Evolutionary conservation across 768 basidiomycete genomes (phyloP).

Genomic region (Agrocybe praecox): DNA sequence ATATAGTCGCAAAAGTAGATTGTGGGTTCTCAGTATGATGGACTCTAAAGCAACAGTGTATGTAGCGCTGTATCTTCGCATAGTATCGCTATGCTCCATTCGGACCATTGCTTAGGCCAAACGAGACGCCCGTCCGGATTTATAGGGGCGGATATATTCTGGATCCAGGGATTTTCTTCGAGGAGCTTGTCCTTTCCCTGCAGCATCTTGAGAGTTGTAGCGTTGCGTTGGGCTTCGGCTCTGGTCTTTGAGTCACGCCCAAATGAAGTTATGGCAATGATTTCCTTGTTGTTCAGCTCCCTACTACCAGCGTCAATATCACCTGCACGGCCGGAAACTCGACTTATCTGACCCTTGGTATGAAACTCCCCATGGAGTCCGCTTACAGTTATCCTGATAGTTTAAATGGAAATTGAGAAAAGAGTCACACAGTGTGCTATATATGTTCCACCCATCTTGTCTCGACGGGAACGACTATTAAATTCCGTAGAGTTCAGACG

Average conservation of each 20-base stretch:
- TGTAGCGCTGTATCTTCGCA: constrained; percentile 68
- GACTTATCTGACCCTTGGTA: constrained; percentile 42
- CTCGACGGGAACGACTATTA: constrained; percentile 31
- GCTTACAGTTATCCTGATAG: constrained; percentile 28
- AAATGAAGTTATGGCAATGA: constrained; percentile 46
- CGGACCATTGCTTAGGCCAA: constrained; percentile 44
- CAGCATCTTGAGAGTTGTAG: constrained; percentile 41
- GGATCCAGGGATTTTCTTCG: constrained; percentile 47
- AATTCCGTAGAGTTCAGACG: constrained; percentile 38
- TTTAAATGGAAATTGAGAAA: constrained; percentile 17
- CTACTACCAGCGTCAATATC: constrained; percentile 25
- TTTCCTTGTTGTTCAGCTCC: constrained; percentile 28
- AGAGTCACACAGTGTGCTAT: too few relatives aligned
- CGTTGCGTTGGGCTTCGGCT: constrained; percentile 54
- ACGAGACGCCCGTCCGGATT: constrained; percentile 23
- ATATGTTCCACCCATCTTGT: constrained; percentile 36
- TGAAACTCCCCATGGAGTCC: constrained; percentile 36
- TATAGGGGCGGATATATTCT: constrained; percentile 48
- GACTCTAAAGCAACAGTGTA: constrained; percentile 53
- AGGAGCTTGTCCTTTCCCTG: constrained; percentile 39
- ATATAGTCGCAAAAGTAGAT: constrained; percentile 69
- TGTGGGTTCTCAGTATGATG: constrained; percentile 77
- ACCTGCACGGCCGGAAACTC: constrained; percentile 40
- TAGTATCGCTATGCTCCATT: constrained; percentile 30
- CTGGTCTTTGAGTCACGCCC: constrained; percentile 59